These are phyloP conservation scores for Tricholoma terreum DNA, from an alignment of 768 basidiomycete species.

Conservation along the genomic window DNA sequence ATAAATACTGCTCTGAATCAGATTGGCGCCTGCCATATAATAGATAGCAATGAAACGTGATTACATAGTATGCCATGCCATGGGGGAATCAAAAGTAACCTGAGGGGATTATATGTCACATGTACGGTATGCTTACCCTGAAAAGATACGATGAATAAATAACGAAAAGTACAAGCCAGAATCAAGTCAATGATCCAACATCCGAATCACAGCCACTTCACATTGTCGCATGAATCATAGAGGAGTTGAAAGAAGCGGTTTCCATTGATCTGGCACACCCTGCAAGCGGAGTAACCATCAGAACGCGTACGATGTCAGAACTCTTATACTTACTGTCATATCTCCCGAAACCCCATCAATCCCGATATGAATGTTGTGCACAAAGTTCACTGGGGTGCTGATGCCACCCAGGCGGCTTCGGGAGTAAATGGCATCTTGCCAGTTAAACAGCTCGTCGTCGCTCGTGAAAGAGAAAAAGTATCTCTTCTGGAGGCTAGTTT, in stretches of 20 bases:
- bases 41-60: too few relatives aligned
- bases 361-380: conserved; percentile 32
- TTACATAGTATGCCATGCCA: too few relatives aligned
- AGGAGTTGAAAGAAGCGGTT: conserved; percentile 4
- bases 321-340: conserved; percentile 17
- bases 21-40: too few relatives aligned
- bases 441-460: conserved; percentile 27
- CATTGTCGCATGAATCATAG: neutral
- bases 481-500: conserved; percentile 19
- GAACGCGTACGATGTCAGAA: neutral
- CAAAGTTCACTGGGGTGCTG: conserved; percentile 30
- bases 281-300: neutral
- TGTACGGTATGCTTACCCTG: neutral
- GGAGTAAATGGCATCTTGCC: conserved; percentile 31
- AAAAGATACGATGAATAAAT: neutral
- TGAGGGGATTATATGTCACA: neutral
- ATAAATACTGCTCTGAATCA: too few relatives aligned
- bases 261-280: conserved; percentile 25
- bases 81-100: neutral
- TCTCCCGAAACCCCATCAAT: conserved; percentile 28
- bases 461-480: conserved; percentile 27
- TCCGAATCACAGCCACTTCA: neutral
- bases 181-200: neutral
- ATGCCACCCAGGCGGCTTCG: conserved; percentile 24
- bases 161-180: neutral